phyloP scores from a whole-genome alignment of 2,329 filamentous ascomycete species.

The Talaromyces funiculosus region DNA sequence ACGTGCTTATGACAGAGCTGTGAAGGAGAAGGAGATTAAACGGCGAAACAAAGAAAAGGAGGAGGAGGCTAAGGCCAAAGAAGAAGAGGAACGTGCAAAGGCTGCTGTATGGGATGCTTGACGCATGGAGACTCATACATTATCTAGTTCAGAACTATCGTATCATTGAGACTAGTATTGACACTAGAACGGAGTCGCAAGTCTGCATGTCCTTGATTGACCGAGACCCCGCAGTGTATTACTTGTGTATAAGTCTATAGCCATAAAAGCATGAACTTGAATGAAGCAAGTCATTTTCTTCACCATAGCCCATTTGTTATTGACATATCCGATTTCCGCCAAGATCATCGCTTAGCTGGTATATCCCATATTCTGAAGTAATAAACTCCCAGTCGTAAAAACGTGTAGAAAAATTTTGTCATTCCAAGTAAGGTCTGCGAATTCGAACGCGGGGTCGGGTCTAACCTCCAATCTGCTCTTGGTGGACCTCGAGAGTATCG shows the following conservation, averaged over 20 bases:
- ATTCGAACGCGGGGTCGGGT: background rate
- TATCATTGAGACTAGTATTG: background rate
- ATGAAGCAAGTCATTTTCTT: background rate
- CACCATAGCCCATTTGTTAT: background rate
- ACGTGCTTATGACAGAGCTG: conserved; percentile 73
- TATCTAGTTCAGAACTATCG: background rate
- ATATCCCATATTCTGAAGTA: background rate
- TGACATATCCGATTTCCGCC: background rate
- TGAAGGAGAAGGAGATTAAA: conserved; percentile 79
- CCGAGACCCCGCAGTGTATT: background rate
- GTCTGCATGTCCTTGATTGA: background rate
- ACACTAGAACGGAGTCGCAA: background rate
- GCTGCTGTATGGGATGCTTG: conserved; percentile 76
- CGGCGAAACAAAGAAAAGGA: conserved; percentile 66
- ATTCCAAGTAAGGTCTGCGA: background rate
- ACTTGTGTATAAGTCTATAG: background rate
- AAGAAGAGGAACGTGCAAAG: conserved; percentile 67
- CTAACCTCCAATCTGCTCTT: conserved; percentile 87
- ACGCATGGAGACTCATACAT: background rate
- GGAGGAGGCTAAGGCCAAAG: conserved; percentile 57
- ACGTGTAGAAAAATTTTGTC: background rate
- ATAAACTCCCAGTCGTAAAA: background rate
- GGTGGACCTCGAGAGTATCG: conserved; percentile 93
- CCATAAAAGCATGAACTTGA: background rate
- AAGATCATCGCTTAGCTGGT: background rate